A percentile compares a stretch with the other conserved stretches of the same genome.
phyloP scores from a whole-genome alignment of 1,284 basidiomycete genomes.

The Sanghuangporus sanghuang region DNA sequence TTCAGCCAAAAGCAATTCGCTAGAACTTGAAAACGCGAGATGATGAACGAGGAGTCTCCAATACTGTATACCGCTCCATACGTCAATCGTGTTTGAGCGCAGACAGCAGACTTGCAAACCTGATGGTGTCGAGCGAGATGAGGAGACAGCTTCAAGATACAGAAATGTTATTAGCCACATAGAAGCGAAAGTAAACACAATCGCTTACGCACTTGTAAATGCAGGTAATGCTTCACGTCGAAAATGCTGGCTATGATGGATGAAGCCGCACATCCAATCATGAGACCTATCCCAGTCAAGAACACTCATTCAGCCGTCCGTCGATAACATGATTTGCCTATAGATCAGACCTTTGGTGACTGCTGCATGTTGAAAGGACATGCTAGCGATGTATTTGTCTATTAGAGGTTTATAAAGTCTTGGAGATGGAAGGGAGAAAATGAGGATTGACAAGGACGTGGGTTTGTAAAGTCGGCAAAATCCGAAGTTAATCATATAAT shows the following conservation, averaged over 20 bases:
- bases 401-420: background rate
- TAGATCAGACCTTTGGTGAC: conserved; percentile 63
- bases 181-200: conserved; percentile 24
- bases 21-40: conserved; percentile 77
- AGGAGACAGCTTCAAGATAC: conserved; percentile 49
- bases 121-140: conserved; percentile 69
- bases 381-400: conserved; percentile 24
- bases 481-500: background rate
- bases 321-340: background rate
- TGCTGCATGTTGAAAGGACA: conserved; percentile 77
- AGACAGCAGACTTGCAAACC: conserved; percentile 32
- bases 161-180: background rate
- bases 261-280: conserved; percentile 63
- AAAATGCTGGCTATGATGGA: conserved; percentile 74
- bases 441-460: background rate
- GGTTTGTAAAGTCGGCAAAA: background rate
- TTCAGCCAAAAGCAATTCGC: conserved; percentile 77
- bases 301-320: background rate
- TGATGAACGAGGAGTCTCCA: conserved; percentile 80
- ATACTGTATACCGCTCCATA: conserved; percentile 47
- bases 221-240: conserved; percentile 83
- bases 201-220: conserved; percentile 57
- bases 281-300: conserved; percentile 52
- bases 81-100: background rate
- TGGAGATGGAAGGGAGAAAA: background rate